phyloP scores from a whole-genome alignment of 345 rosid species.

The Iberis pinnata region DNA sequence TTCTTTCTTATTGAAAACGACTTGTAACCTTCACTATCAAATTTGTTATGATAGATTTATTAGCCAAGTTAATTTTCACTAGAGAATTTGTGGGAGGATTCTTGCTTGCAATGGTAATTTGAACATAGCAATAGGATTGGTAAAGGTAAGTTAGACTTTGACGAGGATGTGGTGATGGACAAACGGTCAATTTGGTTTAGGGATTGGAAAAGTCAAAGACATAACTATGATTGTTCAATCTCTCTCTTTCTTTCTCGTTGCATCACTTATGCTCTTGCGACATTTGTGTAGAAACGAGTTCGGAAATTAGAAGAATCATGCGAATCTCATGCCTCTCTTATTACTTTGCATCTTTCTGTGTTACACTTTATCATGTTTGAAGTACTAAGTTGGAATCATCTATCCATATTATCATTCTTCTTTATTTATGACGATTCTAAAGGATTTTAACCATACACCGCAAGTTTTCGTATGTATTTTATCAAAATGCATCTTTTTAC shows the following conservation, averaged over 20 bases:
- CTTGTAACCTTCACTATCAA: slow-evolving; percentile 17
- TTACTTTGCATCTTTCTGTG: neutral
- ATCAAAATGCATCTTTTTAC: no score
- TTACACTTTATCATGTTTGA: neutral
- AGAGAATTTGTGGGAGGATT: no score
- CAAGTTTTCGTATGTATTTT: no score
- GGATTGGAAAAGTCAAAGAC: slow-evolving; percentile 26
- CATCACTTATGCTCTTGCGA: slow-evolving; percentile 26
- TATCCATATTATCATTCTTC: no score
- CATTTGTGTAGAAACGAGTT: slow-evolving; percentile 21
- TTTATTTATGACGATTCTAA: no score
- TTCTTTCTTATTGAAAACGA: slow-evolving; percentile 18
- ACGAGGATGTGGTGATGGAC: no score
- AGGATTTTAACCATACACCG: no score
- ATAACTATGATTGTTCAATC: slow-evolving; percentile 5
- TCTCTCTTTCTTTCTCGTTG: slow-evolving; percentile 15
- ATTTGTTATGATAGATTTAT: neutral
- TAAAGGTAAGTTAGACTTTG: slow-evolving; percentile 20
- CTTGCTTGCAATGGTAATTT: no score
- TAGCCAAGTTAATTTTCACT: no score
- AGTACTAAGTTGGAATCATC: no score
- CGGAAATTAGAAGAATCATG: slow-evolving; percentile 21
- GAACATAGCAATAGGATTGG: slow-evolving; percentile 14
- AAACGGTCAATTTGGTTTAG: slow-evolving; percentile 26
- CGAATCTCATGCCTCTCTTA: slow-evolving; percentile 13